Base-by-base conservation (phyloP, 2,329 filamentous ascomycete species). In the Alternaria arborescens region DNA sequence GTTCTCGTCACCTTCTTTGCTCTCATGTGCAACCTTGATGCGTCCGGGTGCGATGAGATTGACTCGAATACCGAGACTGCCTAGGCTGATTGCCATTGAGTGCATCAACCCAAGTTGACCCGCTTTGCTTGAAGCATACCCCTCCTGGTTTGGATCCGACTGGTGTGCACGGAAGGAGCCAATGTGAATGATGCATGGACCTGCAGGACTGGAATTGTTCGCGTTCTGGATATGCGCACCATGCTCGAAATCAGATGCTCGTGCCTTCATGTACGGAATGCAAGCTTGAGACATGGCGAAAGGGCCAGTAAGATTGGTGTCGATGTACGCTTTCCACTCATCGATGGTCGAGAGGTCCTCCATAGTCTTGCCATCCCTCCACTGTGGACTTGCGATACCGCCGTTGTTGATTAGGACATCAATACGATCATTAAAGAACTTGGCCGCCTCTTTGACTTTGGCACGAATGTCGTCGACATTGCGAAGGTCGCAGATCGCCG, bases 41-140 rank as follows among this genome's bases (percentile, higher is more conserved):
- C 81, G 72, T 3, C 82, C 82, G 0, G 82, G 82, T 5, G 81
- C 79, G 32, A 84, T 76, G n/a, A 81, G 66, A 59, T 85, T 86
- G 28, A 83, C 81, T 3, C 82, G 75, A 38, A 86, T 80, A 3
- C 80, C 78, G 30, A 80, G 72, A 26, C 74, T 71, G 5, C 78
- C 79, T 32, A 85, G 70, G 51, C 79, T 82, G 34, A 83, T 81
- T 12, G 82, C 79, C 81, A 85, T 80, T 28, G 80, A 80, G 63
- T 85, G 83, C 71, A 82, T 83, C 59, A 86, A 64, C 0, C 84
- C 84, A 11, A 85, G 69, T 50, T 86, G 71, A 0, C 83, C 84
- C 4, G 83, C 81, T 71, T 86, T 86, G 11, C 81, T 84, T 0
- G 83, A 78, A 18, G 82, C 83, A 68, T 85, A 84, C 3, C 81